Evolutionary conservation across 257 asterid genomes (phyloP).

Genomic region (Rauvolfia tetraphylla): DNA sequence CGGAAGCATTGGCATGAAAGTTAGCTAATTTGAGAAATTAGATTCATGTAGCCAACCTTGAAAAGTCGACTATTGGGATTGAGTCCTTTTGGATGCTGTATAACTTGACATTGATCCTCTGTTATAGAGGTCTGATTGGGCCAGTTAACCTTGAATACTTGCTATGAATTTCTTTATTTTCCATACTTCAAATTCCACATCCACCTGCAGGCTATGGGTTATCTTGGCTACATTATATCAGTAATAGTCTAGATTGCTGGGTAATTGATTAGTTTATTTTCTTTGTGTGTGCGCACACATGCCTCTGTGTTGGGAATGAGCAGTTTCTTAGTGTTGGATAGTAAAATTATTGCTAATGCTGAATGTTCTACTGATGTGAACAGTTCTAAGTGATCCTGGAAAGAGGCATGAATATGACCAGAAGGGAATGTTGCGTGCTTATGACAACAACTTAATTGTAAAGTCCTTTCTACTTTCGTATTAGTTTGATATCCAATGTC

Average conservation of each 20-base stretch:
- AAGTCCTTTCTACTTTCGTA: slow-evolving; percentile 11
- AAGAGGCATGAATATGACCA: slow-evolving; percentile 84
- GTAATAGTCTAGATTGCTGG: neutral
- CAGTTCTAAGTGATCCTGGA: slow-evolving; percentile 89
- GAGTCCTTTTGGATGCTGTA: neutral
- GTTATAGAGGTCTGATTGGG: neutral
- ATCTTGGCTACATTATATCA: neutral
- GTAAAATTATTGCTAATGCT: neutral
- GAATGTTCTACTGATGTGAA: slow-evolving; percentile 15
- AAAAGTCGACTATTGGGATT: neutral
- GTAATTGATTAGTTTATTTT: neutral
- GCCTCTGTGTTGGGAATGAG: neutral
- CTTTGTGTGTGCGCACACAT: too few relatives aligned
- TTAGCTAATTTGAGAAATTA: neutral
- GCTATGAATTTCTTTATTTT: neutral
- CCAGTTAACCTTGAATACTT: neutral
- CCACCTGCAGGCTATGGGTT: neutral
- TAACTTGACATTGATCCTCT: neutral
- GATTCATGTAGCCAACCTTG: neutral
- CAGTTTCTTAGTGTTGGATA: neutral
- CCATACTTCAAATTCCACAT: neutral
- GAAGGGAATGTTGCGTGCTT: slow-evolving; percentile 60
- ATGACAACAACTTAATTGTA: slow-evolving; percentile 62
- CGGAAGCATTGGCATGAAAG: neutral
- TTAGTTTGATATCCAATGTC: slow-evolving; percentile 3